phyloP scores from a whole-genome alignment of 2,329 filamentous ascomycete species.

The Colletotrichum costaricense region DNA sequence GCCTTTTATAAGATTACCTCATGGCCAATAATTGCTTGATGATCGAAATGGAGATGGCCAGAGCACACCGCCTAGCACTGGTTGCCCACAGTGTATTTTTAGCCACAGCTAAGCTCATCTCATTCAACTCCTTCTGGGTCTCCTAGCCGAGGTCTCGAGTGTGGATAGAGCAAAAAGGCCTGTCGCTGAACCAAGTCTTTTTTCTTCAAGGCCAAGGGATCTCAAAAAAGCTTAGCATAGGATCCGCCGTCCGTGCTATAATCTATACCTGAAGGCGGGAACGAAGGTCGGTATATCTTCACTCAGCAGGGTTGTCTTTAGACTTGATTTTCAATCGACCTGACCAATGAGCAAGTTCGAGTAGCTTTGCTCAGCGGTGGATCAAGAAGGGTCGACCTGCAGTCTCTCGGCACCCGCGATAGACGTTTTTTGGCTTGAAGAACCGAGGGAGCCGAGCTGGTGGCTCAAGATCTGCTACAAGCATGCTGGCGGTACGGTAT shows the following conservation, averaged over 20 bases:
- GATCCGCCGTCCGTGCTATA: neutral
- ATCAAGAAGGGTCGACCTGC: neutral
- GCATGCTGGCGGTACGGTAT: no score
- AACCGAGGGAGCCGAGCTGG: neutral
- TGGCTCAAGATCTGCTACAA: no score
- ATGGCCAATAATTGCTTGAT: neutral
- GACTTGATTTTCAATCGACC: neutral
- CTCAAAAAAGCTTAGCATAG: neutral
- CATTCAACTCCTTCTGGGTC: neutral
- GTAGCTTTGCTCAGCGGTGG: neutral
- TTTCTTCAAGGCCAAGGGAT: neutral
- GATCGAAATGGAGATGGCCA: neutral
- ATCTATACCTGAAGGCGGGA: neutral
- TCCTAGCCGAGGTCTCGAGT: neutral
- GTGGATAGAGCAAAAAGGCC: neutral
- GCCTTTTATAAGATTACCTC: neutral
- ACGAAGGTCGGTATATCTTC: neutral
- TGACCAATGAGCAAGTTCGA: neutral
- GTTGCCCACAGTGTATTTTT: neutral
- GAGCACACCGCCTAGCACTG: neutral
- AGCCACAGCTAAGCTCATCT: neutral
- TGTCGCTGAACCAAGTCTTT: neutral
- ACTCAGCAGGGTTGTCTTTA: neutral
- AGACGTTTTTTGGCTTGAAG: neutral
- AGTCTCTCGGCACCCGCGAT: neutral